Evolutionary conservation across 2,329 filamentous ascomycete species (phyloP).

Genomic region (Ophiostoma tasmaniense): DNA sequence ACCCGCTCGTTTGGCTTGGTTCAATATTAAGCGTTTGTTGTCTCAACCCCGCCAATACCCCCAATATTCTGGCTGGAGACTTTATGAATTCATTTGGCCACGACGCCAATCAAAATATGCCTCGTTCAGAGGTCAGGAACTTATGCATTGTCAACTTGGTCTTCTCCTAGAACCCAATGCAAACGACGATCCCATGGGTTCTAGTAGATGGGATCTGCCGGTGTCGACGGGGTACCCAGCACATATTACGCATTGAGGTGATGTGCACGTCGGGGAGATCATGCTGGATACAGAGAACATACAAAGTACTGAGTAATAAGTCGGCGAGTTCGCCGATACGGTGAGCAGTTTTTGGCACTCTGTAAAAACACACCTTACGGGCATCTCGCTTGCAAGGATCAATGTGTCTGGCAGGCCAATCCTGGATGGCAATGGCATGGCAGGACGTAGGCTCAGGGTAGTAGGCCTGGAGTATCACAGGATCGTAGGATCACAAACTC

Average conservation of each 20-base stretch:
- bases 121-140: neutral
- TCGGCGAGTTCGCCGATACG: neutral
- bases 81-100: too few relatives aligned
- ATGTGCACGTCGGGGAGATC: neutral
- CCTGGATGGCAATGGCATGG: too few relatives aligned
- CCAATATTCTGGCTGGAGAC: neutral
- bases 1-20: slow-evolving; percentile 4
- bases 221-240: neutral
- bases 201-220: neutral
- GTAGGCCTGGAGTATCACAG: neutral
- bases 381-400: neutral
- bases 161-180: neutral
- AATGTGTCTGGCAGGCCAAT: neutral
- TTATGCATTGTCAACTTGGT: neutral
- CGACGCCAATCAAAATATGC: too few relatives aligned
- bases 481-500: neutral
- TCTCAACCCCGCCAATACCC: neutral
- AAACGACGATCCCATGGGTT: neutral
- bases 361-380: neutral
- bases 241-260: neutral
- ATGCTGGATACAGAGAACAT: neutral
- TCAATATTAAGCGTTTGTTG: neutral
- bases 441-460: too few relatives aligned
- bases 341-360: neutral
- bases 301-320: neutral